These are phyloP conservation scores for Microbotryum saponariae DNA, from an alignment of 1,284 basidiomycete genomes.

Conservation along the genomic window DNA sequence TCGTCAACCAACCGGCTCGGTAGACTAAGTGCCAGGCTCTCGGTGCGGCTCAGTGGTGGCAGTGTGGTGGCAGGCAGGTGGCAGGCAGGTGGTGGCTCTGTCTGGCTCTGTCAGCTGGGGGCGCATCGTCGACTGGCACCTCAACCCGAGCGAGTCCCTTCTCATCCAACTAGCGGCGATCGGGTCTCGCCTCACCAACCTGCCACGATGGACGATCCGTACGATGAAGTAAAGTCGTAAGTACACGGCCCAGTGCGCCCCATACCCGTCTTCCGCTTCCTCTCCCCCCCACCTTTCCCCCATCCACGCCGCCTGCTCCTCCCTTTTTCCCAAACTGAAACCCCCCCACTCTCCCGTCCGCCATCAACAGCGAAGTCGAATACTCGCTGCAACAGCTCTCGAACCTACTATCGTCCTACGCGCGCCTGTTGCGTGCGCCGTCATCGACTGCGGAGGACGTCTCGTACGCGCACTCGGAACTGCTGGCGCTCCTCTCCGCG, in stretches of 20 bases:
- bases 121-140: no score
- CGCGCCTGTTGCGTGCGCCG: background rate
- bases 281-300: no score
- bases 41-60: no score
- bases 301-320: background rate
- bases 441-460: background rate
- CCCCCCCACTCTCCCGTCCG: background rate
- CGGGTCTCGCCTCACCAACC: background rate
- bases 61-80: no score
- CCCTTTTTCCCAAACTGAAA: no score
- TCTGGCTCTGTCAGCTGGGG: no score
- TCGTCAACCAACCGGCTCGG: no score
- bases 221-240: slow-evolving; percentile 23
- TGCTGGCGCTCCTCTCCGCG: slow-evolving; percentile 63
- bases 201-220: slow-evolving; percentile 20
- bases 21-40: no score
- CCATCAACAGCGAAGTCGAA: slow-evolving; percentile 24
- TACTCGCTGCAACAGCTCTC: slow-evolving; percentile 4
- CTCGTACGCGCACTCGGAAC: slow-evolving; percentile 43
- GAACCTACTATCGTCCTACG: slow-evolving; percentile 1
- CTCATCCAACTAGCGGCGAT: no score
- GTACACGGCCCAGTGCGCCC: background rate
- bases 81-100: no score
- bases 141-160: no score
- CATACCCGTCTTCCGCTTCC: background rate